Evolutionary conservation across 2,329 filamentous ascomycete species (phyloP).

Genomic region (Colletotrichum camelliae): DNA sequence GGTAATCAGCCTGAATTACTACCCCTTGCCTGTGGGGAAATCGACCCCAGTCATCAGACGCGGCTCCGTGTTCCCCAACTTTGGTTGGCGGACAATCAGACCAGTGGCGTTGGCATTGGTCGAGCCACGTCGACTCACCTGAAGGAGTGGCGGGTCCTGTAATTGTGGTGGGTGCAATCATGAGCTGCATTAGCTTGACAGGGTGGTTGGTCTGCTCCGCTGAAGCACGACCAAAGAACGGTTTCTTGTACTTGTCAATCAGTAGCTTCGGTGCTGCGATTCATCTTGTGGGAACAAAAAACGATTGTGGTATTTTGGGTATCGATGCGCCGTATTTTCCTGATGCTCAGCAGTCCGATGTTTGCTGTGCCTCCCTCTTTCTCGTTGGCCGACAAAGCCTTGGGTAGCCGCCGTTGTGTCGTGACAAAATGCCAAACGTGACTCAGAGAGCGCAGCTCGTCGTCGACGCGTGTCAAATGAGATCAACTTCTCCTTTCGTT

Average conservation of each 20-base stretch:
- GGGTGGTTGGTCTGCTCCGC: background rate
- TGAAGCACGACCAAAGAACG: background rate
- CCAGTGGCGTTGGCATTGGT: conserved; percentile 12
- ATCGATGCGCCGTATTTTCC: background rate
- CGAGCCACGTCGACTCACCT: conserved; percentile 18
- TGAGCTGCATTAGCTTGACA: conserved; percentile 5
- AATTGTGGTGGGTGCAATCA: background rate
- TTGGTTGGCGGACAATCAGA: conserved; percentile 18
- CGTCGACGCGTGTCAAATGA: background rate
- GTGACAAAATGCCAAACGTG: background rate
- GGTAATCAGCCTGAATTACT: conserved; percentile 11
- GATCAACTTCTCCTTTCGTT: background rate
- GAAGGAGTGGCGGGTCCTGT: conserved; percentile 10
- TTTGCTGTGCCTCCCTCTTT: background rate
- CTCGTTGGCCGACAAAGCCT: background rate
- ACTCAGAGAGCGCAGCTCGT: background rate
- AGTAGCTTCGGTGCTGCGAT: background rate
- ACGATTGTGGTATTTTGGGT: background rate
- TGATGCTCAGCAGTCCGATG: background rate
- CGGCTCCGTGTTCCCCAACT: conserved; percentile 16
- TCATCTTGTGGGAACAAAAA: background rate
- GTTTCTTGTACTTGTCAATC: background rate
- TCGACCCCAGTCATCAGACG: background rate
- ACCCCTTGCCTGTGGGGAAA: background rate
- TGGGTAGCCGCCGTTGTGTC: background rate